Conservation (phyloP, 768 basidiomycete species). For the Leccinum boreale region DNA sequence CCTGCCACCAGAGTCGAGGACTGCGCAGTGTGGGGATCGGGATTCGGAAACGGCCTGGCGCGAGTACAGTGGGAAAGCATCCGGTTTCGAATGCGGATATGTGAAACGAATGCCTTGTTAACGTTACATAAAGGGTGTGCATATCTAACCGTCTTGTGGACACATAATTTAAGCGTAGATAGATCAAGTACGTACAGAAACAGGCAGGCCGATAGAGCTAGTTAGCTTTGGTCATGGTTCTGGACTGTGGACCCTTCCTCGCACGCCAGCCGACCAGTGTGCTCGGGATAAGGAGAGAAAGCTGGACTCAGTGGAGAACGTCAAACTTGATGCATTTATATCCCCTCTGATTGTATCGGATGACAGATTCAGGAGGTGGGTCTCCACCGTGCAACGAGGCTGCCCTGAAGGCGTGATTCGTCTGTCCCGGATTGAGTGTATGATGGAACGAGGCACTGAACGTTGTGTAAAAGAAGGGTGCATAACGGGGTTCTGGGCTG, state of each 20-base stretch:
- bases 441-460: conserved; percentile 4
- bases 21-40: neutral
- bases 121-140: neutral
- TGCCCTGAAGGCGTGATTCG: neutral
- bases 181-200: conserved; percentile 12
- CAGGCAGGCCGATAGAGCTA: neutral
- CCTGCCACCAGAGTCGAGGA: neutral
- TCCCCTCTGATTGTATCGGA: neutral
- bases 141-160: neutral
- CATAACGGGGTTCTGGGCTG: conserved; percentile 4
- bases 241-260: conserved; percentile 2
- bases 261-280: neutral
- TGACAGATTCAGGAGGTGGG: neutral
- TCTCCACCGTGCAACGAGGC: neutral
- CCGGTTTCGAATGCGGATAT: neutral
- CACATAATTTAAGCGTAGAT: neutral
- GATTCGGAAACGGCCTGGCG: neutral
- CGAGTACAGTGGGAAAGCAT: neutral
- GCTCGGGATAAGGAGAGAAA: neutral
- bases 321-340: neutral
- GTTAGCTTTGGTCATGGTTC: conserved; percentile 3
- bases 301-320: neutral
- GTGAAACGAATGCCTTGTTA: conserved; percentile 2
- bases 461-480: neutral
- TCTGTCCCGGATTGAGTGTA: neutral